Conservation (phyloP, 192 early-diverging fungal genomes). For the Backusella tuberculispora region DNA sequence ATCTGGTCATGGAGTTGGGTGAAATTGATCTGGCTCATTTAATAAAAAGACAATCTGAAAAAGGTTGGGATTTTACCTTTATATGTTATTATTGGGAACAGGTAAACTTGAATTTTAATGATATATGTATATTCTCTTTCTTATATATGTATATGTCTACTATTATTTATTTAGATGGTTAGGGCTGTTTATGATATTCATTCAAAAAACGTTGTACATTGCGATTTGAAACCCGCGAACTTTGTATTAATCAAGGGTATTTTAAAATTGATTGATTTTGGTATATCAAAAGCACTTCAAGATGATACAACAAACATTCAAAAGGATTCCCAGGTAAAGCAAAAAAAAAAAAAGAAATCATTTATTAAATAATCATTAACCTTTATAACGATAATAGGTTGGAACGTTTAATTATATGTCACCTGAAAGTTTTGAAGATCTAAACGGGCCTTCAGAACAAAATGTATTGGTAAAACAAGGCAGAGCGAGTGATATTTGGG, state of each 20-base stretch:
- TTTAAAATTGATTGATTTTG: slow-evolving; percentile 97
- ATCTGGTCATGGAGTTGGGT: slow-evolving; percentile 82
- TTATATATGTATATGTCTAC: background rate
- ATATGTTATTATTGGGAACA: slow-evolving; percentile 89
- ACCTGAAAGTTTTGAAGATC: slow-evolving; percentile 67
- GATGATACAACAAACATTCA: slow-evolving; percentile 96
- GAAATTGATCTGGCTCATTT: slow-evolving; percentile 83
- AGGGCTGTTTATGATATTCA: slow-evolving; percentile 89
- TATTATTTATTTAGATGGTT: slow-evolving; percentile 68
- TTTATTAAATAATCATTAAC: too few species aligned
- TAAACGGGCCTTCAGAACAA: background rate
- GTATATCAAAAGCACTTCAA: slow-evolving; percentile 92
- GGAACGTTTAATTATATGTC: slow-evolving; percentile 98
- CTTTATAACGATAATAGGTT: slow-evolving; percentile 37
- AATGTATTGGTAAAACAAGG: background rate
- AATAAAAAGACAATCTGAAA: slow-evolving; percentile 50
- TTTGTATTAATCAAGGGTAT: slow-evolving; percentile 86
- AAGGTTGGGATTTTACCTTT: slow-evolving; percentile 69
- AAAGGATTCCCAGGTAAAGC: slow-evolving; percentile 70
- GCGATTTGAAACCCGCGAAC: slow-evolving; percentile 96
- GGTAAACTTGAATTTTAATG: slow-evolving; percentile 37
- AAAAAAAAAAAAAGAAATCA: background rate
- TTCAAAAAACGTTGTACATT: slow-evolving; percentile 86
- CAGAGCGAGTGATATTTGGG: slow-evolving; percentile 84
- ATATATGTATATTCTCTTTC: background rate